Evolutionary conservation across 129 eudicot genomes (phyloP), one percentile per base, ranked within the genome.

Genomic region (Cynara cardunculus): DNA sequence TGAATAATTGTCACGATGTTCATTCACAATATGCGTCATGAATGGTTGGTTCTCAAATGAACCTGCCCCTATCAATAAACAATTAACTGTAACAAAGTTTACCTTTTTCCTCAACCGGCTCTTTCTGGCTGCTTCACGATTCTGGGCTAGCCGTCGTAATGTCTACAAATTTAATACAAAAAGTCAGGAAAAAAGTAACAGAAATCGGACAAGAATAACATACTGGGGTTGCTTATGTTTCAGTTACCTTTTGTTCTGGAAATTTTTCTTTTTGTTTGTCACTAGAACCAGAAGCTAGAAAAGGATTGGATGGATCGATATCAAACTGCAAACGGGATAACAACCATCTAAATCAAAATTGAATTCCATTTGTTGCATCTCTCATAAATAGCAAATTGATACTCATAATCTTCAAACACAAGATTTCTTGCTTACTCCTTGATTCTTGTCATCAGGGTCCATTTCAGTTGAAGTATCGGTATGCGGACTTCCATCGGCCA

Each of bases 121-220:
- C 87, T 95, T 95, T 82, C 99, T 88, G 72, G 99, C 99, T 27
- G 99, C 99, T 83, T 96, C 99, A 65, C 99, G 98, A 75, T 96
- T 96, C 82, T 96, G 99, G 68, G 99, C 99, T 30, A 95, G 89
- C 78, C 99, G 85, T 68, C 99, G 85, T 27, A 88, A 73, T 28
- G 97, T 90, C 99, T 95, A 85, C 70, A 44, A 70, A 25, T 71
- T 30, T 0, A 21, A 66, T 25, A 56, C 69, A 80, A 75, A 3
- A 76, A 71, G 28, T 81, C 28, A 68, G 76, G 2, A 73, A 53
- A 31, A 62, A 18, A 3, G 3, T 41, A 8, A 24, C 24, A 12
- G 11, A 69, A 69, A 18, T 74, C 21, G 30, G 11, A 22, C 4
- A 67, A 62, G 26, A 46, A 26, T 71, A 46, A 65, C 46, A 12